Conservation (phyloP, 2,329 filamentous ascomycete species). For the Alternaria viburni region DNA sequence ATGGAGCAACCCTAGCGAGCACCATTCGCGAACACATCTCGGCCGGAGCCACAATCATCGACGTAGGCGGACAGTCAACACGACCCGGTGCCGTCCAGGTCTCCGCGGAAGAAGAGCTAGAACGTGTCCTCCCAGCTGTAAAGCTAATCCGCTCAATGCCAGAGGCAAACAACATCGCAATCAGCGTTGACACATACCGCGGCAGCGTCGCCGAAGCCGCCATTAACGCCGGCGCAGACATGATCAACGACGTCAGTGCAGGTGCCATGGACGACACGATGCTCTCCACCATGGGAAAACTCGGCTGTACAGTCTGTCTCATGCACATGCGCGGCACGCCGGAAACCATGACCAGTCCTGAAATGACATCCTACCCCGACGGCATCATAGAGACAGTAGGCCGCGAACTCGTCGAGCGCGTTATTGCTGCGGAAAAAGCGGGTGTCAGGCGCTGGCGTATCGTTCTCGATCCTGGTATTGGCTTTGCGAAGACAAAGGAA, state of each 20-base stretch:
- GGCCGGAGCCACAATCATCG: conserved; percentile 81
- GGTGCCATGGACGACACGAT: conserved; percentile 80
- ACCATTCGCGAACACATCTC: conserved; percentile 69
- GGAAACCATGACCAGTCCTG: conserved; percentile 72
- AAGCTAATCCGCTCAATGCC: conserved; percentile 71
- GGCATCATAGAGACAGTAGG: conserved; percentile 71
- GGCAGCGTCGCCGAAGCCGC: conserved; percentile 80
- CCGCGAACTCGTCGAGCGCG: conserved; percentile 70
- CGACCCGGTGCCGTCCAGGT: conserved; percentile 76
- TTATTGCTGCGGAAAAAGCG: conserved; percentile 77
- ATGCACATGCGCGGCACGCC: conserved; percentile 96
- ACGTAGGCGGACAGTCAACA: conserved; percentile 92
- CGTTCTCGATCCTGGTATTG: conserved; percentile 89
- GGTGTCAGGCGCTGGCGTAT: conserved; percentile 93
- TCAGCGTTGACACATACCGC: conserved; percentile 93
- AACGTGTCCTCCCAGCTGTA: conserved; percentile 81
- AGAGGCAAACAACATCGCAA: conserved; percentile 67
- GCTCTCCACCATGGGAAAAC: conserved; percentile 77
- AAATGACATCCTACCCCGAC: conserved; percentile 65
- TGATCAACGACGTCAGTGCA: conserved; percentile 93
- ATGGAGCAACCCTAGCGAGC: conserved; percentile 58
- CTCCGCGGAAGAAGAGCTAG: conserved; percentile 73
- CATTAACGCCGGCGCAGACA: conserved; percentile 79
- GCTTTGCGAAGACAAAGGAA: conserved; percentile 83
- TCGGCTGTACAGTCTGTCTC: conserved; percentile 79